Conservation (phyloP, 2,329 filamentous ascomycete species). For the Fusarium tuaranense region DNA sequence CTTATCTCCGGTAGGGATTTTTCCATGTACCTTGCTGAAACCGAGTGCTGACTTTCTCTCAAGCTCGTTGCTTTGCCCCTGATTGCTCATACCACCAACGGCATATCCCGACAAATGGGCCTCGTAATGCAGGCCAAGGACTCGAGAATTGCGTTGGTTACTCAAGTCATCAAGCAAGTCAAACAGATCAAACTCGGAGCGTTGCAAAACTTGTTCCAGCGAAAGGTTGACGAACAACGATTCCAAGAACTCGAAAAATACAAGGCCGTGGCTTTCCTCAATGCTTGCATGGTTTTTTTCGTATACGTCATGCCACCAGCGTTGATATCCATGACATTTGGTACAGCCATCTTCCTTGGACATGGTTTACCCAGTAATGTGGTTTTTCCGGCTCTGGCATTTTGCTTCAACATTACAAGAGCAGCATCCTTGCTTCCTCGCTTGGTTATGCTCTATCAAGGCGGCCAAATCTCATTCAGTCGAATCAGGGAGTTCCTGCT, state of each 20-base stretch:
- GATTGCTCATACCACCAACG: not conserved
- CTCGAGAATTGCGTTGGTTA: not conserved
- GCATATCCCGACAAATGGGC: not conserved
- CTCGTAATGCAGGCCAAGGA: not conserved
- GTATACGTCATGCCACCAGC: not conserved
- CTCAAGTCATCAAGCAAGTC: not conserved
- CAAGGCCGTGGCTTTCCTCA: not conserved
- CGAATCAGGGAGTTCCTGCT: not conserved
- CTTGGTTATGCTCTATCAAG: not conserved
- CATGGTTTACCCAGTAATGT: not conserved
- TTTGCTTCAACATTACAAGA: not conserved
- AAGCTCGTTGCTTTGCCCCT: not conserved
- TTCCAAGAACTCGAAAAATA: not conserved
- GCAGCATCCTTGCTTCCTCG: not conserved
- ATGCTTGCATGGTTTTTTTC: not conserved
- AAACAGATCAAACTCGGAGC: not conserved
- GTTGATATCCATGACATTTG: not conserved
- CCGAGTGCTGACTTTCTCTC: not conserved
- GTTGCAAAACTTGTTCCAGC: not conserved
- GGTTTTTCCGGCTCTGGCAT: not conserved
- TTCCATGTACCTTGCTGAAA: fast-evolving
- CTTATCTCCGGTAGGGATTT: not conserved
- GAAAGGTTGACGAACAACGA: not conserved
- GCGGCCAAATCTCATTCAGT: not conserved
- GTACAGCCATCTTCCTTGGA: not conserved